phyloP scores from a whole-genome alignment of 306 rosid species.

The Malus sylvestris region DNA sequence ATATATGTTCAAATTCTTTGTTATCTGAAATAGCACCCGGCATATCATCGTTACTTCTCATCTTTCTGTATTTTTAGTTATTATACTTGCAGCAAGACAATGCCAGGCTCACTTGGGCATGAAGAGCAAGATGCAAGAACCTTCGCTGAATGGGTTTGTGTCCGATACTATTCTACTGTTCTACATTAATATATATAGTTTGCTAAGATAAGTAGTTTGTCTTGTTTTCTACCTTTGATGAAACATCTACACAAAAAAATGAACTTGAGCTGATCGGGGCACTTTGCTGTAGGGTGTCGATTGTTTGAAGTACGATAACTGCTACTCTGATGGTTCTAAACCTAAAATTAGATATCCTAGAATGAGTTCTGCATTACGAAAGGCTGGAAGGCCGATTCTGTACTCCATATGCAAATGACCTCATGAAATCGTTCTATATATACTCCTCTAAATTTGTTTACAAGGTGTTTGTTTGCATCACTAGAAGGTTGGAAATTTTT shows the following conservation, averaged over 20 bases:
- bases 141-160: slow-evolving; percentile 18
- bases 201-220: neutral
- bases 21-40: neutral
- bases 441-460: neutral
- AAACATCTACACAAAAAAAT: neutral
- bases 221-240: neutral
- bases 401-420: slow-evolving; percentile 18
- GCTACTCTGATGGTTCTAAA: slow-evolving; percentile 17
- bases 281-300: slow-evolving; percentile 16
- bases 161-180: neutral
- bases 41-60: neutral
- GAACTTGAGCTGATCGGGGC: neutral
- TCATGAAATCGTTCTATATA: neutral
- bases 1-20: neutral
- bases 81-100: slow-evolving; percentile 14
- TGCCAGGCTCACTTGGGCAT: slow-evolving; percentile 25
- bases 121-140: slow-evolving; percentile 22
- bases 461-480: neutral
- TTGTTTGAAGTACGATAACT: slow-evolving; percentile 23
- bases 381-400: slow-evolving; percentile 17
- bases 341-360: slow-evolving; percentile 13
- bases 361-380: slow-evolving; percentile 16
- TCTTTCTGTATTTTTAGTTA: neutral
- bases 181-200: neutral
- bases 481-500: neutral